A percentile compares a stretch with the other conserved stretches of the same genome.
Evolutionary conservation across 2,329 filamentous ascomycete species (phyloP).

Genomic region (Alternaria incomplexa): DNA sequence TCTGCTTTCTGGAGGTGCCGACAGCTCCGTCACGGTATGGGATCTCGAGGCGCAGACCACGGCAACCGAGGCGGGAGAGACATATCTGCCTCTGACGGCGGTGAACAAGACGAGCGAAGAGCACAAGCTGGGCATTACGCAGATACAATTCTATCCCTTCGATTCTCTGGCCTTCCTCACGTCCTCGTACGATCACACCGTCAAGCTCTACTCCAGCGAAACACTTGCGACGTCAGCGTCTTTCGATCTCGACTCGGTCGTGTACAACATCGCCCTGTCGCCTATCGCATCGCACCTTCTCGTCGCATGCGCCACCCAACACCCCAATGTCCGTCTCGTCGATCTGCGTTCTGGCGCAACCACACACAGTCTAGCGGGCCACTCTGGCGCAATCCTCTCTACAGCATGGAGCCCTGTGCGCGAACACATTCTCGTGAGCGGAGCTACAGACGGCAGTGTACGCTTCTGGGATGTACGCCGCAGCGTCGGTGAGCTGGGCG

Average conservation of each 20-base stretch:
- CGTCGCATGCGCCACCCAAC: constrained; percentile 86
- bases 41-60: constrained; percentile 67
- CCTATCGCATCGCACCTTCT: constrained; percentile 74
- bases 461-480: constrained; percentile 88
- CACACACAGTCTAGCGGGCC: constrained; percentile 58
- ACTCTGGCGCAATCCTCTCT: constrained; percentile 63
- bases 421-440: constrained; percentile 81
- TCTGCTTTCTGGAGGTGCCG: constrained; percentile 83
- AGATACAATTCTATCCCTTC: constrained; percentile 79
- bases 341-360: constrained; percentile 83
- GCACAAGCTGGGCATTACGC: constrained; percentile 76
- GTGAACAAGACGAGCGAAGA: constrained; percentile 39
- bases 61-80: constrained; percentile 20
- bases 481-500: constrained; percentile 75
- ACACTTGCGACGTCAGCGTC: constrained; percentile 66
- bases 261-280: constrained; percentile 81
- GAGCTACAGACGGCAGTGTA: constrained; percentile 82
- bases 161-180: constrained; percentile 78
- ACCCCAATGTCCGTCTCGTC: constrained; percentile 81
- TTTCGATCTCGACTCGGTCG: constrained; percentile 71
- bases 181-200: constrained; percentile 76
- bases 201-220: constrained; percentile 77
- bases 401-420: constrained; percentile 81
- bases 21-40: constrained; percentile 86
- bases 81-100: constrained; percentile 34